Evolutionary conservation across 2,329 filamentous ascomycete species (phyloP), one percentile per base, ranked within the genome.

Genomic region (Talaromyces islandicus): DNA sequence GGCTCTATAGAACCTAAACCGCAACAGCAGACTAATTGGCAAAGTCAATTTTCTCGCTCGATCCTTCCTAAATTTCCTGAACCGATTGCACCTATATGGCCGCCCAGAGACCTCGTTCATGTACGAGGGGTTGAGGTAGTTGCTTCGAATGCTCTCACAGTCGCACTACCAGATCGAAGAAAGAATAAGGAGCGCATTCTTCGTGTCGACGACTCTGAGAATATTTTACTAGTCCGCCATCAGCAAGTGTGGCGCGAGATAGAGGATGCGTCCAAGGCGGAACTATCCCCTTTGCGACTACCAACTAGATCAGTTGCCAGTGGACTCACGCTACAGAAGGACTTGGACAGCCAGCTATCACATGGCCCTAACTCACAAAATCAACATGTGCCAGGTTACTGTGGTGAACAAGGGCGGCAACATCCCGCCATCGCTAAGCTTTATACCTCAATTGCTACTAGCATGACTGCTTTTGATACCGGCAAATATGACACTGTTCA

Each of bases 401-500:
- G 41, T 53, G 50, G 43, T 14, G 57, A 59, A 43, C 27, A 60
- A 38, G 62, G 56, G 58, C 61, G 27, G 52, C 58, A 65, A 7
- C 87, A 92, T 70, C 80, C 87, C 11, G 83, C 85, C 19, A 72
- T 94, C 53, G 67, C 72, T 12, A 78, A 80, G 2, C 77, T 91
- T 1, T 90, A 87, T 66, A 71, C 78, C 2, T 79, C 81, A 0
- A 80, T 97, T 32, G 75, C 80, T 51, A 80, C 79, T 1, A 80
- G 80, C 0, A 78, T 92, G 12, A 92, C 90, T 4, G 87, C 92
- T 0, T 97, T 92, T 68, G 94, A 99, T 71, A 83, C 78, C 63
- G 89, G 87, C 9, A 83, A 82, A 55, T 96, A 89, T 66, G 93
- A 97, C 69, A 80, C 79, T 1, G 75, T 82, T 29, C 75, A 85